phyloP scores from a whole-genome alignment of 2,329 filamentous ascomycete genomes.

The Colletotrichum spaethianum region DNA sequence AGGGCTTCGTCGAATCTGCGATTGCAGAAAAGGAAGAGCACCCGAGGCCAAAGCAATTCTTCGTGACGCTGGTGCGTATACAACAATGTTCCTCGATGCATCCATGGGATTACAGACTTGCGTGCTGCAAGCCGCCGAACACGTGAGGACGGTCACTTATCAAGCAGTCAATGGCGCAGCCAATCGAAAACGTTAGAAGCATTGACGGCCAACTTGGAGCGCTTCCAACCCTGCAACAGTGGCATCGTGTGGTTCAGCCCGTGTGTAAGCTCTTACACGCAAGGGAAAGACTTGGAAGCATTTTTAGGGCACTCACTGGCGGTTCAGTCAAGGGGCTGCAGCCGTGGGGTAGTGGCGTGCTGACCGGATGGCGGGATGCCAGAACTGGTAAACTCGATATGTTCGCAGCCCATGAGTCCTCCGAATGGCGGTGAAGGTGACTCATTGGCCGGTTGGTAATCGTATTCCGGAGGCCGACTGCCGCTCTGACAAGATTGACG shows the following conservation, averaged over 20 bases:
- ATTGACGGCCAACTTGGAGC: neutral
- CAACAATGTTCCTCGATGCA: constrained; percentile 5
- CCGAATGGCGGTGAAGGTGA: constrained; percentile 40
- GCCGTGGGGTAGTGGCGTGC: constrained; percentile 23
- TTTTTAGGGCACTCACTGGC: neutral
- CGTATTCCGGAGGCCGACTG: constrained; percentile 6
- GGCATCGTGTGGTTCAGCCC: constrained; percentile 4
- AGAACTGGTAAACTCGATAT: constrained; percentile 4
- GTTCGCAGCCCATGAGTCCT: neutral
- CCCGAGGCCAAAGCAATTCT: constrained; percentile 6
- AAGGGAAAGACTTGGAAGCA: constrained; percentile 13
- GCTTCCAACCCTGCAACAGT: constrained; percentile 26
- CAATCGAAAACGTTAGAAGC: neutral
- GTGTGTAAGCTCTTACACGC: constrained; percentile 17
- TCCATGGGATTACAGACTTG: constrained; percentile 9
- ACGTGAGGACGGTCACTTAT: constrained; percentile 12
- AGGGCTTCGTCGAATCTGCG: neutral
- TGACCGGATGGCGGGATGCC: neutral
- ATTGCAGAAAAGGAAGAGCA: constrained; percentile 15
- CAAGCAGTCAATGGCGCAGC: constrained; percentile 4
- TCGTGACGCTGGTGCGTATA: constrained; percentile 5
- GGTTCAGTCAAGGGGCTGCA: neutral
- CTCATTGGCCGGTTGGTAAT: constrained; percentile 23
- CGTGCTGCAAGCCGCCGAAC: constrained; percentile 23
- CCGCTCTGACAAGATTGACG: constrained; percentile 1